phyloP scores from a whole-genome alignment of 129 eudicot genomes.

The sunflower (Helianthus annuus) region HanXRQr2.0-SUNRISE NC_035448.2:162641541-162642040 shows the following conservation, averaged over 20 bases:
- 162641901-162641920: constrained; percentile 31
- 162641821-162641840: constrained; percentile 27
- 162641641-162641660: background rate
- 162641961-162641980: too few species aligned
- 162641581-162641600: background rate
- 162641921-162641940: constrained; percentile 26
- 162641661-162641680: background rate
- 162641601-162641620: background rate
- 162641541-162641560: background rate
- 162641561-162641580: background rate
- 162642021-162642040: too few species aligned
- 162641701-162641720: background rate
- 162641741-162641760: background rate
- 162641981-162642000: too few species aligned
- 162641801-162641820: background rate
- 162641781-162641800: background rate
- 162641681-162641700: background rate
- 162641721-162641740: background rate
- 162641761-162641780: background rate
- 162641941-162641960: constrained; percentile 9
- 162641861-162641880: constrained; percentile 34
- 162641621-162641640: background rate
- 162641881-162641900: constrained; percentile 42
- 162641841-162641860: constrained; percentile 30
- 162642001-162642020: too few species aligned